phyloP scores from a whole-genome alignment of 2,329 filamentous ascomycete genomes.

The Venturia nashicola region DNA sequence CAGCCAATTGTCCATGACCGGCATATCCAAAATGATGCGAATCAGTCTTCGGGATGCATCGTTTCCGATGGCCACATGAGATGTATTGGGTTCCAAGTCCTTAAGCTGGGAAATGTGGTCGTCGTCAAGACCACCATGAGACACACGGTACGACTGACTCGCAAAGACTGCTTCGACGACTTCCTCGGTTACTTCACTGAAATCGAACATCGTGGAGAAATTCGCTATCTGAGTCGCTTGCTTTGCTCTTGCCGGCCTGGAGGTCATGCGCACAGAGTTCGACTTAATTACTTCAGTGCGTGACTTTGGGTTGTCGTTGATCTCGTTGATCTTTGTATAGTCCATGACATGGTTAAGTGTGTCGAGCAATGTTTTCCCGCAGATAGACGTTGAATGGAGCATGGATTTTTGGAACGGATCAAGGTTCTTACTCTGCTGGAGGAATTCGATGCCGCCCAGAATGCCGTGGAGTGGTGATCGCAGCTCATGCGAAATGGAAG shows the following conservation, averaged over 20 bases:
- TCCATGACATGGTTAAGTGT: conserved; percentile 28
- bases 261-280: not conserved
- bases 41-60: conserved; percentile 13
- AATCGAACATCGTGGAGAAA: not conserved
- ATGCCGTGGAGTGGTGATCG: conserved; percentile 17
- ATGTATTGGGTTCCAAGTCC: not conserved
- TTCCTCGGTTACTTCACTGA: conserved; percentile 2
- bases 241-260: not conserved
- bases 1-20: conserved; percentile 21
- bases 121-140: not conserved
- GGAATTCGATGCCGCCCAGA: conserved; percentile 13
- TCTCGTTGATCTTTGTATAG: conserved; percentile 11
- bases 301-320: conserved; percentile 9
- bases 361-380: conserved; percentile 29
- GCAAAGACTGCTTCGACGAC: conserved; percentile 7
- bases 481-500: conserved; percentile 29
- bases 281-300: conserved; percentile 12
- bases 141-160: not conserved
- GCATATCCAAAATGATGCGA: conserved; percentile 23
- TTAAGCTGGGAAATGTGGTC: not conserved
- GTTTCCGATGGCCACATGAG: not conserved
- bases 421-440: not conserved
- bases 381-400: conserved; percentile 26
- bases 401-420: conserved; percentile 11
- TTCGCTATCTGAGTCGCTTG: not conserved